These are phyloP conservation scores for Choanephora cucurbitarum DNA, from an alignment of 371 early-diverging fungal genomes.

Conservation along the genomic window DNA sequence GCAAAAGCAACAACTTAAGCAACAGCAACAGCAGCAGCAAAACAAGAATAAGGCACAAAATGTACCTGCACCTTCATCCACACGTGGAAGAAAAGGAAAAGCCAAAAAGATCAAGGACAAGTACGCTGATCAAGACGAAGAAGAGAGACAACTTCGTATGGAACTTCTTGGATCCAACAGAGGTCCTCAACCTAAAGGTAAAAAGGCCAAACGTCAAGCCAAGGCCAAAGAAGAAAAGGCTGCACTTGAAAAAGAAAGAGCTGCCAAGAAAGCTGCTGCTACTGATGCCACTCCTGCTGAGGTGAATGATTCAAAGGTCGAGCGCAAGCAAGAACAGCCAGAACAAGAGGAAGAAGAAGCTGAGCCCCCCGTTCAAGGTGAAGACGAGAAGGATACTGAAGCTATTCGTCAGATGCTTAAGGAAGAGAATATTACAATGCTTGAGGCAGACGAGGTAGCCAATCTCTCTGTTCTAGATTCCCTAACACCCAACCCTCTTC, in stretches of 20 bases:
- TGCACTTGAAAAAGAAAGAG: conserved; percentile 25
- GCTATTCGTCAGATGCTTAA: conserved; percentile 69
- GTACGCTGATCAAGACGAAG: conserved; percentile 94
- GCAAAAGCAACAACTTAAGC: conserved; percentile 16
- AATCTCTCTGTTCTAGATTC: conserved; percentile 74
- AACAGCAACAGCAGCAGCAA: conserved; percentile 8
- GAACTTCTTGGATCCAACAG: conserved; percentile 77
- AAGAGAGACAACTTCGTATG: conserved; percentile 83
- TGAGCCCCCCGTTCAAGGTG: not conserved
- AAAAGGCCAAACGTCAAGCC: conserved; percentile 67
- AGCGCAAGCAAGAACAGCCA: conserved; percentile 14
- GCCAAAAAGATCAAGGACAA: conserved; percentile 90
- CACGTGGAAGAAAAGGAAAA: conserved; percentile 88
- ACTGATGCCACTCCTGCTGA: not conserved
- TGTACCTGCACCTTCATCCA: conserved; percentile 39
- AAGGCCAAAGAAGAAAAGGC: conserved; percentile 53
- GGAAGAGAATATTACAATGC: conserved; percentile 72
- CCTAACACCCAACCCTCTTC: conserved; percentile 75
- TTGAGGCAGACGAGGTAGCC: conserved; percentile 68
- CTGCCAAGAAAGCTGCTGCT: conserved; percentile 33
- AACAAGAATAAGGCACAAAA: conserved; percentile 2
- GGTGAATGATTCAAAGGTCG: too few species aligned
- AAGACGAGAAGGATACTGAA: conserved; percentile 53
- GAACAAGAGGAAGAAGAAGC: conserved; percentile 11
- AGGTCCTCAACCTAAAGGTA: conserved; percentile 75